Conservation (phyloP, 2,329 filamentous ascomycete genomes). For the Hymenoscyphus fraxineus region DNA sequence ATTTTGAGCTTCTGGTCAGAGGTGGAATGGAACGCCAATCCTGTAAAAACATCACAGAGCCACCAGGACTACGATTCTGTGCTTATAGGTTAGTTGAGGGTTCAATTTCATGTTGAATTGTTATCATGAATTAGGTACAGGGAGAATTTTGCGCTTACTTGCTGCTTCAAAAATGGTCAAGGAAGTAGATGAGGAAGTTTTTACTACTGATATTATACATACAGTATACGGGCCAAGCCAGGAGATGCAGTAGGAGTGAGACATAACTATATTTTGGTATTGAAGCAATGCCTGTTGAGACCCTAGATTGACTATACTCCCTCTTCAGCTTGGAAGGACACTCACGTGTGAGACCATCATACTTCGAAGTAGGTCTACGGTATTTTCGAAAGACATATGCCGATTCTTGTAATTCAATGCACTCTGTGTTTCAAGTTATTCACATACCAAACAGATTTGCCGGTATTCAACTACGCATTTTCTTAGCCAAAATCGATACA, state of each 20-base stretch:
- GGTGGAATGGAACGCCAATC: not conserved
- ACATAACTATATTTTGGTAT: constrained; percentile 20
- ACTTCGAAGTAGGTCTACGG: too few species aligned
- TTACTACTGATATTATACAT: constrained; percentile 32
- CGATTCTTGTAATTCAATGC: not conserved
- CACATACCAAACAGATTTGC: constrained; percentile 8
- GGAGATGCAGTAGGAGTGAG: constrained; percentile 30
- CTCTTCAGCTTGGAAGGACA: constrained; percentile 1
- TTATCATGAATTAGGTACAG: constrained; percentile 3
- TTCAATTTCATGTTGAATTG: not conserved
- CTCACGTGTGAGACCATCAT: not conserved
- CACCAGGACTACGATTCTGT: constrained; percentile 15
- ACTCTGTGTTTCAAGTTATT: constrained; percentile 8
- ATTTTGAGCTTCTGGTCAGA: constrained; percentile 5
- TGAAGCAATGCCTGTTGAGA: not conserved
- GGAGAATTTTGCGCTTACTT: constrained; percentile 35
- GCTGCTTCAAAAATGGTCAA: constrained; percentile 33
- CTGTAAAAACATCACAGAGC: constrained; percentile 1
- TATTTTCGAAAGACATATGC: constrained; percentile 8
- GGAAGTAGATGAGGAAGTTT: constrained; percentile 32
- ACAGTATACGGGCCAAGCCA: constrained; percentile 25
- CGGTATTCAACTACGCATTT: not conserved
- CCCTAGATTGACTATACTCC: not conserved
- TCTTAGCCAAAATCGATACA: constrained; percentile 1
- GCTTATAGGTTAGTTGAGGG: constrained; percentile 20